Percentiles rank a stretch among this genome's conserved stretches.
phyloP scores from a whole-genome alignment of 2,329 filamentous ascomycete genomes.

The Stachybotrys echinatus region DNA sequence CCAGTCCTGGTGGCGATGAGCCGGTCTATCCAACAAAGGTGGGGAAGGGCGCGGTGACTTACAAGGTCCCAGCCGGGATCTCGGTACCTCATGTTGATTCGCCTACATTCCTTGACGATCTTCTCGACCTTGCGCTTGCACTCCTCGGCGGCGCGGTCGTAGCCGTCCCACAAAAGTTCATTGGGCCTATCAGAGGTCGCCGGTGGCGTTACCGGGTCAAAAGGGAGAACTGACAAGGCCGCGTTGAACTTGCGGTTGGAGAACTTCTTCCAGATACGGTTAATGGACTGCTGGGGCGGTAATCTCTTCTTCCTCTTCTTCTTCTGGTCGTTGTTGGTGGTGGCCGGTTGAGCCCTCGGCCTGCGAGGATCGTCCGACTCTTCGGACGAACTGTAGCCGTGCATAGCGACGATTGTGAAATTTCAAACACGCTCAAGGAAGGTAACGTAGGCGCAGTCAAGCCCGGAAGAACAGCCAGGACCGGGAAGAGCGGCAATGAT shows the following conservation, averaged over 20 bases:
- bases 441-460: background rate
- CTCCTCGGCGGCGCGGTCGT: conserved; percentile 58
- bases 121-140: conserved; percentile 58
- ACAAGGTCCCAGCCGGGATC: conserved; percentile 58
- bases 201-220: conserved; percentile 51
- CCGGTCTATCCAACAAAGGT: conserved; percentile 2
- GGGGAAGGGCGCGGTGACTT: conserved; percentile 20
- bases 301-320: conserved; percentile 51
- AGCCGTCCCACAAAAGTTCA: conserved; percentile 54
- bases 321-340: conserved; percentile 32
- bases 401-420: conserved; percentile 19
- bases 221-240: conserved; percentile 60
- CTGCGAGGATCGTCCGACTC: conserved; percentile 42
- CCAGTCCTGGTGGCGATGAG: conserved; percentile 44
- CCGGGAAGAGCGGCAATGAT: too few relatives aligned
- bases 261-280: conserved; percentile 61
- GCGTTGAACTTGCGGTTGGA: conserved; percentile 56
- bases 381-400: conserved; percentile 45
- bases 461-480: too few relatives aligned
- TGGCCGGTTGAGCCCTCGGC: conserved; percentile 26
- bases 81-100: conserved; percentile 75
- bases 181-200: conserved; percentile 49
- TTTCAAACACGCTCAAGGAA: background rate
- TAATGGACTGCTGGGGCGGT: conserved; percentile 60
- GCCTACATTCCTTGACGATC: conserved; percentile 60